A percentile compares a stretch with the other conserved stretches of the same genome.
phyloP scores from a whole-genome alignment of 345 rosid species.

The Nephelium lappaceum region DNA sequence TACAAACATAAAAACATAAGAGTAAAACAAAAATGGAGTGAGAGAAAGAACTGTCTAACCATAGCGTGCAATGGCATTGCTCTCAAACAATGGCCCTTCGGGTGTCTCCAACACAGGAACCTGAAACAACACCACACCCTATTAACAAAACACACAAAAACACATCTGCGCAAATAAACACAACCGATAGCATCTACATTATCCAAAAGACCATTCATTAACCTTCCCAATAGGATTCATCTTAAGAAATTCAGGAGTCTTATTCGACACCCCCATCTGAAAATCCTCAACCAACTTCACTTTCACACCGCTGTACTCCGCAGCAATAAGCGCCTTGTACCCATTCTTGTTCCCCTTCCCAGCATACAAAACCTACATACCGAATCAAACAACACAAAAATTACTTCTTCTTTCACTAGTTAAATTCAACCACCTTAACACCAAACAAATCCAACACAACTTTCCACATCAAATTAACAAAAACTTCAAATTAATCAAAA shows the following conservation, averaged over 20 bases:
- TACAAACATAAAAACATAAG: neutral
- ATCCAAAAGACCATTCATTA: neutral
- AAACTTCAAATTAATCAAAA: too few relatives aligned
- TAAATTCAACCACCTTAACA: neutral
- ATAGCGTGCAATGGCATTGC: constrained; percentile 94
- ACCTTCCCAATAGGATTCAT: constrained; percentile 98
- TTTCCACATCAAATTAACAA: too few relatives aligned
- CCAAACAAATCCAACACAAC: neutral
- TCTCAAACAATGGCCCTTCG: constrained; percentile 85
- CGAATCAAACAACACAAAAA: constrained; percentile 1
- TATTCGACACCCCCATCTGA: constrained; percentile 82
- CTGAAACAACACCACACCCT: constrained; percentile 30
- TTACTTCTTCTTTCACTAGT: too few relatives aligned
- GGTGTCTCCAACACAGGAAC: constrained; percentile 97
- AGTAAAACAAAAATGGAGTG: neutral
- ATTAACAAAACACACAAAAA: neutral
- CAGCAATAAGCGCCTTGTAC: constrained; percentile 70
- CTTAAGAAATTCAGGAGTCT: constrained; percentile 77
- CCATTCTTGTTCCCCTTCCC: constrained; percentile 61
- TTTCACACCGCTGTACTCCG: constrained; percentile 77
- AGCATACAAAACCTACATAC: constrained; percentile 58
- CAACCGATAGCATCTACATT: neutral
- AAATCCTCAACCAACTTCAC: constrained; percentile 61
- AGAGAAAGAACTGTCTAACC: constrained; percentile 40
- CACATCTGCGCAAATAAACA: neutral